Base-by-base conservation (phyloP, 345 rosid genomes). In the Moricandia arvensis region DNA sequence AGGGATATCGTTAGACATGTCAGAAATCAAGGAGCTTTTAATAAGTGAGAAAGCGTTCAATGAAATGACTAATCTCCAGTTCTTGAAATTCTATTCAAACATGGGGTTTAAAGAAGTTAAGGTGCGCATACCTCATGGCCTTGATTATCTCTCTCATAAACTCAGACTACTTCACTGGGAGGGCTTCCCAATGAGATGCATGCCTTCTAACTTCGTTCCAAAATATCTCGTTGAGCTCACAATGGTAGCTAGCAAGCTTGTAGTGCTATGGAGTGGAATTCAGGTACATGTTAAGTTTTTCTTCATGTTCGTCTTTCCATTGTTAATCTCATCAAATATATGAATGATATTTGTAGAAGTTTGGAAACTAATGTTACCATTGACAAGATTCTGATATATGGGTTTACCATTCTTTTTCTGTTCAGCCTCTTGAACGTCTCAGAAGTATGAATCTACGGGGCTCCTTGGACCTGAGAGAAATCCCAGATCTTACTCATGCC, bases 401-500 rank as follows among this genome's bases (percentile, higher is more conserved):
- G n/a, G 15, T 58, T 55, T 34, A 38, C 8, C 27, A 29, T 64
- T 2, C 2, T 31, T 11, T n/a, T 24, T 33, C 43, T 24, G 8
- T 41, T 9, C 70, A 80, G 80, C n/a, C 16, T 65, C 47, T 66
- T 31, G 29, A 2, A 12, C 71, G 72, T 7, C 55, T 80, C 21
- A 72, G 16, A 54, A 8, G 29, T 31, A 9, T 82, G 8, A 29
- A 47, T 26, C 74, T 82, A 16, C 7, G 31, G 6, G 1, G 17
- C 2, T 80, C 69, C 8, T 3, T 13, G 10, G 10, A 75, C 24
- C 17, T 82, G 51, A 59, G 6, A 0, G 61, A 21, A 63, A 66
- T 77, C 29, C 65, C 79, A 27, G 51, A 80, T 51, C 67, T 73
- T 7, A 53, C 79, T 17, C 0, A 17, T 12, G 76, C 79, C 11